Conservation (phyloP, 108 stramenopile species). For the Hondaea fermentalgiana region DNA sequence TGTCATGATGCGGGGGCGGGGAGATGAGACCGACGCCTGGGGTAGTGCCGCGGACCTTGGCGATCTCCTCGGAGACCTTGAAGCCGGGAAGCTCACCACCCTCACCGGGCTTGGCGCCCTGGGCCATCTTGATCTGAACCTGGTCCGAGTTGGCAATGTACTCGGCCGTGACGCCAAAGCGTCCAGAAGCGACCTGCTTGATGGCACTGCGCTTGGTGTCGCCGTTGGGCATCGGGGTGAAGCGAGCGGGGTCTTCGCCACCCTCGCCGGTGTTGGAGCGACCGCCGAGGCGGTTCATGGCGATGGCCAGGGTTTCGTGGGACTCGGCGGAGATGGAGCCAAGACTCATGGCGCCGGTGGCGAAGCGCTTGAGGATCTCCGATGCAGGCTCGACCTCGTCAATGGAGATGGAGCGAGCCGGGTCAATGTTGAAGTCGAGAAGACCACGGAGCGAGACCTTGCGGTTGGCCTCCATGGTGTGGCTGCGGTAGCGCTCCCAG, state of each 20-base stretch:
- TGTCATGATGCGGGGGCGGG: slow-evolving; percentile 91
- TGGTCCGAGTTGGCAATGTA: slow-evolving; percentile 90
- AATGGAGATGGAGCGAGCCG: slow-evolving; percentile 64
- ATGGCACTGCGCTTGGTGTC: slow-evolving; percentile 81
- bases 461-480: slow-evolving; percentile 65
- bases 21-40: slow-evolving; percentile 88
- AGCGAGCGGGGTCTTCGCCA: slow-evolving; percentile 78
- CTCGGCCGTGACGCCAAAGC: slow-evolving; percentile 89
- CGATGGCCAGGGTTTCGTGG: slow-evolving; percentile 82
- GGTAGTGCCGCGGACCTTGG: slow-evolving; percentile 76
- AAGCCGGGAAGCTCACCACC: slow-evolving; percentile 89
- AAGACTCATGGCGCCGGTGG: slow-evolving; percentile 86
- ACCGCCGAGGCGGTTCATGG: slow-evolving; percentile 80
- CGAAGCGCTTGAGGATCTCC: slow-evolving; percentile 86
- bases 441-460: slow-evolving; percentile 87
- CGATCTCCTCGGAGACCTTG: slow-evolving; percentile 88
- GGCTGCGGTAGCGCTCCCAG: not conserved
- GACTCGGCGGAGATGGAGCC: slow-evolving; percentile 86
- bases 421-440: slow-evolving; percentile 80
- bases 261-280: slow-evolving; percentile 89
- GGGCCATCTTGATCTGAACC: slow-evolving; percentile 96
- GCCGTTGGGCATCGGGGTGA: slow-evolving; percentile 25
- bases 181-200: slow-evolving; percentile 87
- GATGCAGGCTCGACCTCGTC: slow-evolving; percentile 79
- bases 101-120: slow-evolving; percentile 93